Conservation (phyloP, 805 yeast genomes). For the Hanseniaspora jakobsenii region DNA sequence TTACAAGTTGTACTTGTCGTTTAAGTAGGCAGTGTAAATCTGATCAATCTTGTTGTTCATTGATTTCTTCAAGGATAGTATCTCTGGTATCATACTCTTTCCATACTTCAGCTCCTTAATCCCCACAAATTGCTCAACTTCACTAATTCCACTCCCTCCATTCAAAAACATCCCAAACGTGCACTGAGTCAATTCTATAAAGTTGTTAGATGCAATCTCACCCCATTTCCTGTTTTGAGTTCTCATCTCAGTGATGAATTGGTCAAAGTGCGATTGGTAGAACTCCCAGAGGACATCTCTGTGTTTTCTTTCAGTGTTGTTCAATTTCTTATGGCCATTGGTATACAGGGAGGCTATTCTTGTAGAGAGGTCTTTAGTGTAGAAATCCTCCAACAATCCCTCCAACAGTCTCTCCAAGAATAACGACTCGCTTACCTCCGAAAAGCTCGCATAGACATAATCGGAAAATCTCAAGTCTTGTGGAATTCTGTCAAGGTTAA, state of each 20-base stretch:
- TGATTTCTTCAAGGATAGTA: slow-evolving; percentile 6
- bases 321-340: slow-evolving; percentile 8
- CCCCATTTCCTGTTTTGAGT: slow-evolving; percentile 12
- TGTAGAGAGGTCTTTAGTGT: slow-evolving; percentile 17
- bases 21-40: slow-evolving; percentile 9
- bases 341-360: slow-evolving; percentile 3
- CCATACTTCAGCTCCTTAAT: slow-evolving; percentile 12
- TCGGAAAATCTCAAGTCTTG: slow-evolving; percentile 1
- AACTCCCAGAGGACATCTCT: slow-evolving; percentile 39
- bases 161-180: slow-evolving; percentile 9
- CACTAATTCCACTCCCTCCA: slow-evolving; percentile 1
- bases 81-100: slow-evolving; percentile 9
- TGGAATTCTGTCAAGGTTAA: slow-evolving; percentile 20
- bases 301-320: not conserved
- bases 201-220: slow-evolving; percentile 10
- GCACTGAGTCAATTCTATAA: slow-evolving; percentile 12
- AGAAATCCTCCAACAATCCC: slow-evolving; percentile 5
- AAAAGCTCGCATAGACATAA: slow-evolving; percentile 35
- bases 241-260: slow-evolving; percentile 16
- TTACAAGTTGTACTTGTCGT: slow-evolving; percentile 12
- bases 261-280: slow-evolving; percentile 42
- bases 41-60: slow-evolving; percentile 11
- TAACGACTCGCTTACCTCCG: slow-evolving; percentile 36
- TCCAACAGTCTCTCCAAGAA: slow-evolving; percentile 36
- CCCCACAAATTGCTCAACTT: slow-evolving; percentile 12